These are phyloP conservation scores for Ogataea thermomethanolica DNA, from an alignment of 805 yeast genomes.

Conservation along the genomic window DNA sequence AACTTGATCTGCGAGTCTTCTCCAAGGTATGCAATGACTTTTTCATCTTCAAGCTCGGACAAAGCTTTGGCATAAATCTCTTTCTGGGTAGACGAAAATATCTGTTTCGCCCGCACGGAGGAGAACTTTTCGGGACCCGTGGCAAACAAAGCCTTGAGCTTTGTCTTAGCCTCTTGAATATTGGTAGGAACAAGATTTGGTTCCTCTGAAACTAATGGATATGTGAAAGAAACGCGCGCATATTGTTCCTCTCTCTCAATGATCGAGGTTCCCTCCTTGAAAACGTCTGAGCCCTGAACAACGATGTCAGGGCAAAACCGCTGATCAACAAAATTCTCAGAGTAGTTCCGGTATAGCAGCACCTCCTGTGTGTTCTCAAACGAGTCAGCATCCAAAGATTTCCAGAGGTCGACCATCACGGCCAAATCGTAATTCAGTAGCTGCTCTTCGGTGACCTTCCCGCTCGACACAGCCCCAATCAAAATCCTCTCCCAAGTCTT, in stretches of 20 bases:
- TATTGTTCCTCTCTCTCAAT: constrained; percentile 62
- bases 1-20: constrained; percentile 52
- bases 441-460: constrained; percentile 46
- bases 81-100: constrained; percentile 46
- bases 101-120: constrained; percentile 40
- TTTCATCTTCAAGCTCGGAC: constrained; percentile 48
- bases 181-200: constrained; percentile 17
- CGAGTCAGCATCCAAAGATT: constrained; percentile 36
- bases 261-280: constrained; percentile 57
- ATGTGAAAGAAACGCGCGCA: constrained; percentile 43
- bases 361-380: constrained; percentile 28
- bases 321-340: constrained; percentile 47
- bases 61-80: constrained; percentile 48
- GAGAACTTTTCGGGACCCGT: constrained; percentile 48
- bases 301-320: constrained; percentile 36
- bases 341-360: constrained; percentile 36
- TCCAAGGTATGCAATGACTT: constrained; percentile 50
- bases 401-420: constrained; percentile 64
- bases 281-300: constrained; percentile 36
- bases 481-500: constrained; percentile 67
- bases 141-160: constrained; percentile 55
- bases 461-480: constrained; percentile 54
- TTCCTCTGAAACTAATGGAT: constrained; percentile 24
- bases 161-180: constrained; percentile 38
- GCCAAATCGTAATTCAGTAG: constrained; percentile 48